Conservation (phyloP, 257 asterid genomes). For the Nicotiana knightiana region DNA sequence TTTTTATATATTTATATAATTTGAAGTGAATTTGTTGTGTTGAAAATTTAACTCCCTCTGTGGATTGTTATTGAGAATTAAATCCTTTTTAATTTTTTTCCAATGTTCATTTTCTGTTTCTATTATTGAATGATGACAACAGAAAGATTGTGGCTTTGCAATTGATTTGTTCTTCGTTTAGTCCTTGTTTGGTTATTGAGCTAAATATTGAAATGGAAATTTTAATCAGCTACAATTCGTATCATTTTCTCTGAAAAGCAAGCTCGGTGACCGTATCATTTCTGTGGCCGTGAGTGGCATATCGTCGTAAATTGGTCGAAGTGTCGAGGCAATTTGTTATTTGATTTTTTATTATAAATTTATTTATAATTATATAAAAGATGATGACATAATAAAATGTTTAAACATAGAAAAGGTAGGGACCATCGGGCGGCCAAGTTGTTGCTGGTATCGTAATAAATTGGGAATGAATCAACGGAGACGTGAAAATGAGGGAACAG, state of each 20-base stretch:
- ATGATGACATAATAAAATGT: background rate
- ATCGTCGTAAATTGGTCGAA: background rate
- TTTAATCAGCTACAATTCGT: background rate
- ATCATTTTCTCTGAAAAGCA: background rate
- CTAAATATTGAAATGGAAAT: background rate
- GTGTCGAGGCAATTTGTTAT: background rate
- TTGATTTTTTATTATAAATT: background rate
- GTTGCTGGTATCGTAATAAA: background rate
- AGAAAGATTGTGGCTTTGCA: background rate
- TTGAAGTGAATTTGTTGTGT: conserved; percentile 10
- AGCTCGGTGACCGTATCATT: background rate
- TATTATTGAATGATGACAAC: background rate
- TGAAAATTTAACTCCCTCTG: background rate
- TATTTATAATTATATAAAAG: background rate
- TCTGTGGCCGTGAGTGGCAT: background rate
- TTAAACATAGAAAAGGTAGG: background rate
- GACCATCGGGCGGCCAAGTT: background rate
- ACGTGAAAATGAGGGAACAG: background rate
- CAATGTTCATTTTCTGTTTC: background rate
- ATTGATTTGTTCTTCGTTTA: background rate
- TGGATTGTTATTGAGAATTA: conserved; percentile 9
- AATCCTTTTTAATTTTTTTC: background rate
- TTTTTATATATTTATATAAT: background rate
- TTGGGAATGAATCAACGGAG: background rate
- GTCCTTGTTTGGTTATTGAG: background rate